Base-by-base conservation (phyloP, 805 yeast species). In the Candida tallmaniae region DNA sequence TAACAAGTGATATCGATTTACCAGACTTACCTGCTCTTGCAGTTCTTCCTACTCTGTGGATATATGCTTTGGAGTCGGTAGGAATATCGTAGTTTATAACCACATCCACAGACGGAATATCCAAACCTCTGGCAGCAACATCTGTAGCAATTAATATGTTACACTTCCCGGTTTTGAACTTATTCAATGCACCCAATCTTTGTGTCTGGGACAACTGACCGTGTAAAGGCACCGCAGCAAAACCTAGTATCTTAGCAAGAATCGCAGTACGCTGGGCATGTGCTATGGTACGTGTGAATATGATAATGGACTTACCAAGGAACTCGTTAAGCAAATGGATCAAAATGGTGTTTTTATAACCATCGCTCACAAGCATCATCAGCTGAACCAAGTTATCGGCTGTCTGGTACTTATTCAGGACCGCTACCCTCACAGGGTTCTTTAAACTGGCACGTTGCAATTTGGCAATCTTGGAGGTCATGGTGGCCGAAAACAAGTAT, bases 21-120 rank as follows among this genome's bases (percentile, higher is more conserved):
- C 96, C 96, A 0, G 90, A 77, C 47, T 88, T 74, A 13, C 96
- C 95, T 1, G 95, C 95, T 59, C 96, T 80, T 2, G 97, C 96
- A 22, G 96, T 88, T 68, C 97, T 81, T 38, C 97, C 97, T 22
- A 89, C 96, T 60, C 95, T 69, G 56, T 83, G 94, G 46, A 83
- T 80, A 50, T 81, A 83, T 8, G 88, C 85, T 56, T 83, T 85
- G 4, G 90, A 83, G 52, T 83, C 93, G 15, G 86, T 80, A 18
- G 94, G 93, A 34, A 83, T 77, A 54, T 83, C 93, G 47, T 78
- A 83, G 54, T 83, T 83, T 29, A 83, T 65, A 24, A 83, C 93
- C 39, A 82, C 60, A 52, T 82, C 90, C 31, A 83, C 93, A 15
- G 78, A 66, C 9, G 94, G 90, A 35, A 83, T 83, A 71, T 83